A percentile compares a stretch with the other conserved stretches of the same genome.
Conservation (phyloP, 1,139 yeast genomes). For the Zygoascus sp. region DNA sequence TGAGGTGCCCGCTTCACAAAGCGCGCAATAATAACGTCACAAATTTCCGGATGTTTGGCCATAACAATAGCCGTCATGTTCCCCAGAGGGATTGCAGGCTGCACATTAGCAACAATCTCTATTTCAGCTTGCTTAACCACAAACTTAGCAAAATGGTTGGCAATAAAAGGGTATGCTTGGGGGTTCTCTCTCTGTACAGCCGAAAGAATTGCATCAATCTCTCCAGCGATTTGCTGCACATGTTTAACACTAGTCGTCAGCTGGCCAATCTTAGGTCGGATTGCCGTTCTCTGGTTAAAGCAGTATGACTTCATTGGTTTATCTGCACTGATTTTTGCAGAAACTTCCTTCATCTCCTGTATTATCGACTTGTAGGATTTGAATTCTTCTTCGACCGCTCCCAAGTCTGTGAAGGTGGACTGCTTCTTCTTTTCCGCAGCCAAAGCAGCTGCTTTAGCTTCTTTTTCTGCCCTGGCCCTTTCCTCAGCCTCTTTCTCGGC, state of each 20-base stretch:
- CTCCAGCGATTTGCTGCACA: slow-evolving; percentile 46
- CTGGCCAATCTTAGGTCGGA: slow-evolving; percentile 90
- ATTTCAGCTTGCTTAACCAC: slow-evolving; percentile 88
- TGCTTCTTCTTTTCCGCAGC: slow-evolving; percentile 11
- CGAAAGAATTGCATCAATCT: slow-evolving; percentile 47
- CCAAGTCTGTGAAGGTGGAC: slow-evolving; percentile 16
- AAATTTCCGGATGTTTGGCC: slow-evolving; percentile 57
- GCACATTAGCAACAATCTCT: slow-evolving; percentile 77
- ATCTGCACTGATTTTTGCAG: slow-evolving; percentile 40
- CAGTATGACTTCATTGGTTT: slow-evolving; percentile 43
- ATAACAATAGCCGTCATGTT: slow-evolving; percentile 55
- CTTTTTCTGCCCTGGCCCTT: slow-evolving; percentile 18
- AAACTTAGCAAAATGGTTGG: slow-evolving; percentile 80
- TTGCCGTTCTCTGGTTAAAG: slow-evolving; percentile 54
- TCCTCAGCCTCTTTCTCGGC: slow-evolving; percentile 17
- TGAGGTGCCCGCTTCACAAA: slow-evolving; percentile 88
- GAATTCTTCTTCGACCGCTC: slow-evolving; percentile 15
- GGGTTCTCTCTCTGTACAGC: slow-evolving; percentile 43
- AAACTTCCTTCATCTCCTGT: slow-evolving; percentile 21
- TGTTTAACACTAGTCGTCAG: slow-evolving; percentile 68
- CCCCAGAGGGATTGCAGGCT: slow-evolving; percentile 78
- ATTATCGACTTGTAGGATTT: slow-evolving; percentile 11
- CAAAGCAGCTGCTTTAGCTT: slow-evolving; percentile 17
- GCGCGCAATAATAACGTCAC: slow-evolving; percentile 67
- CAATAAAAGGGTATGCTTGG: slow-evolving; percentile 62